A percentile compares a stretch with the other conserved stretches of the same genome.
Evolutionary conservation across 1,284 basidiomycete species (phyloP).

Genomic region (Ceratobasidium sp.): DNA sequence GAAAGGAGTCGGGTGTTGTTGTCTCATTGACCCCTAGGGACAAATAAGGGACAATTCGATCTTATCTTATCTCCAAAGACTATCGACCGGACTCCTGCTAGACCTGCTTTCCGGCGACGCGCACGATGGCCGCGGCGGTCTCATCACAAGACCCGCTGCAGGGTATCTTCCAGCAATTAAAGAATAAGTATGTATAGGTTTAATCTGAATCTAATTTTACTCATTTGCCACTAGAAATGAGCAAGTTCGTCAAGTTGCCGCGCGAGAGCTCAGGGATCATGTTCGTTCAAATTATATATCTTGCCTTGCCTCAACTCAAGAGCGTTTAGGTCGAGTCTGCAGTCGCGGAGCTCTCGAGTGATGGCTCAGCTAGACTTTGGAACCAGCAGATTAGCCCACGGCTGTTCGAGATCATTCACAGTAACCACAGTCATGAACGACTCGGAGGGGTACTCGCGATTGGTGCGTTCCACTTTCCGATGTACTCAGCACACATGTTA

Average conservation of each 20-base stretch:
- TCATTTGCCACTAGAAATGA: conserved; percentile 41
- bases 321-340: conserved; percentile 69
- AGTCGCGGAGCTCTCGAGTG: conserved; percentile 79
- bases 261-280: conserved; percentile 43
- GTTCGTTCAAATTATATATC: conserved; percentile 38
- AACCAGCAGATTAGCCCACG: conserved; percentile 81
- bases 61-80: conserved; percentile 38
- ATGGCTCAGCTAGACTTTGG: conserved; percentile 80
- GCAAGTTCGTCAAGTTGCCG: conserved; percentile 44
- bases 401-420: conserved; percentile 85
- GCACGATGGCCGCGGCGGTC: conserved; percentile 42
- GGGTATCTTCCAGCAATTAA: conserved; percentile 38
- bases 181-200: conserved; percentile 22
- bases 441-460: conserved; percentile 86
- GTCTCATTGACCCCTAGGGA: conserved; percentile 9
- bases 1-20: conserved; percentile 38
- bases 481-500: conserved; percentile 44
- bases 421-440: conserved; percentile 76
- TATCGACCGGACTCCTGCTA: conserved; percentile 6
- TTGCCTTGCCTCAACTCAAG: conserved; percentile 42
- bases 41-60: conserved; percentile 27
- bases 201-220: not conserved
- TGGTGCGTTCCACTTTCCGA: conserved; percentile 60
- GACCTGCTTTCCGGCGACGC: conserved; percentile 16
- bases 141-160: conserved; percentile 42